Percentiles rank a stretch among this genome's conserved stretches.
phyloP scores from a whole-genome alignment of 768 basidiomycete species.

The Termitomyces sp. region DNA sequence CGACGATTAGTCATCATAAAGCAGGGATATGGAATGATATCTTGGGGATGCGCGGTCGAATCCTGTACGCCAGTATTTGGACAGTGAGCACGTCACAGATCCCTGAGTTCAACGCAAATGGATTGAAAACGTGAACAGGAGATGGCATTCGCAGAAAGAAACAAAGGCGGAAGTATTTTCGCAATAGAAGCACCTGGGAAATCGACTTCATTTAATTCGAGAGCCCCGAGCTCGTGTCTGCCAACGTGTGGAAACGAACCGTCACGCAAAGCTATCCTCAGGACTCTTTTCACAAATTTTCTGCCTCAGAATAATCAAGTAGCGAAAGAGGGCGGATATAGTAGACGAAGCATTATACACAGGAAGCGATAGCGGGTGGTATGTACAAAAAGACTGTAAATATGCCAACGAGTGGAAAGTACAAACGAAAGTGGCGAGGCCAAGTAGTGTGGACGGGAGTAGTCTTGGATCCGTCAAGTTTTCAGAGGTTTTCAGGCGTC shows the following conservation, averaged over 20 bases:
- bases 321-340: background rate
- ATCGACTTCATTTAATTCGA: background rate
- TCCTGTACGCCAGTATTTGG: background rate
- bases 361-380: background rate
- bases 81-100: background rate
- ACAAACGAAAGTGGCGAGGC: background rate
- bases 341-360: background rate
- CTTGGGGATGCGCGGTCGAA: background rate
- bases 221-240: background rate
- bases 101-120: background rate
- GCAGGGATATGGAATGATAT: background rate
- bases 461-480: background rate
- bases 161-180: background rate
- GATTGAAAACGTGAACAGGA: background rate
- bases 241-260: background rate
- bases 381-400: background rate
- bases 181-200: background rate
- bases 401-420: background rate
- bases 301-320: no score
- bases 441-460: no score
- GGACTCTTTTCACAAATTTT: no score
- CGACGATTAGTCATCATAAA: background rate
- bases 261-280: background rate
- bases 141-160: background rate
- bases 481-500: background rate